Conservation (phyloP, 208 protist species). For the Angomonas deanei region DNA sequence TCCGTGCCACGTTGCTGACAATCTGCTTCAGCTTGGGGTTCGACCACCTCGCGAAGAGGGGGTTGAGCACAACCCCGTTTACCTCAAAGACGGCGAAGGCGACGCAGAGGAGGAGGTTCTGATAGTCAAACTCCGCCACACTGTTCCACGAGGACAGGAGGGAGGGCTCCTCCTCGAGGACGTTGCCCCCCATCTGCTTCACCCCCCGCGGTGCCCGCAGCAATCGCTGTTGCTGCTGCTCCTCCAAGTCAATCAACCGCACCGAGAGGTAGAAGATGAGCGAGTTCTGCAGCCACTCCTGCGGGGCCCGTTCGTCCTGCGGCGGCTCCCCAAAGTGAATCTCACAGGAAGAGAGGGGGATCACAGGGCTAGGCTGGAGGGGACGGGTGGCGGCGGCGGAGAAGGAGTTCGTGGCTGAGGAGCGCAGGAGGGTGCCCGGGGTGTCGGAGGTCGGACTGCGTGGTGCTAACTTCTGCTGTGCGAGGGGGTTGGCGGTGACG, state of each 20-base stretch:
- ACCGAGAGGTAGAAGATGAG: slow-evolving; percentile 61
- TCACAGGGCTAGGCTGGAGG: neutral
- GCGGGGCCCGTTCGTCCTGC: neutral
- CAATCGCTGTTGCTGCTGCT: slow-evolving; percentile 25
- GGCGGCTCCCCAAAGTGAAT: neutral
- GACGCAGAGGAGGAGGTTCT: slow-evolving; percentile 21
- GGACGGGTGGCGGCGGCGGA: neutral
- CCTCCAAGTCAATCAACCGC: slow-evolving; percentile 55
- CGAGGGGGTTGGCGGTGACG: too few species aligned
- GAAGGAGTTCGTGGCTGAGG: neutral
- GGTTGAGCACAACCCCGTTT: slow-evolving; percentile 33
- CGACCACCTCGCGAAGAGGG: slow-evolving; percentile 43
- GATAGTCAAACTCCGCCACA: slow-evolving; percentile 17
- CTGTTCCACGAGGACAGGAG: slow-evolving; percentile 15
- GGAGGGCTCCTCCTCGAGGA: slow-evolving; percentile 10
- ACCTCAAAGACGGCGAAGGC: slow-evolving; percentile 42
- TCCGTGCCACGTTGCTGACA: slow-evolving; percentile 27
- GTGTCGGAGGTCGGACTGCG: neutral
- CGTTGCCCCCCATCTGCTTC: slow-evolving; percentile 8
- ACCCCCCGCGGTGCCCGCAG: neutral
- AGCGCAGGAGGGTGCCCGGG: neutral
- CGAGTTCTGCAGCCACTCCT: slow-evolving; percentile 55
- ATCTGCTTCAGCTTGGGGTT: slow-evolving; percentile 21
- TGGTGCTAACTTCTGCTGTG: too few species aligned
- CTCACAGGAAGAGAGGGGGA: neutral